Percentiles rank a stretch among this genome's conserved stretches.
phyloP scores from a whole-genome alignment of 2,329 filamentous ascomycete species.

The Fusarium sp. region DNA sequence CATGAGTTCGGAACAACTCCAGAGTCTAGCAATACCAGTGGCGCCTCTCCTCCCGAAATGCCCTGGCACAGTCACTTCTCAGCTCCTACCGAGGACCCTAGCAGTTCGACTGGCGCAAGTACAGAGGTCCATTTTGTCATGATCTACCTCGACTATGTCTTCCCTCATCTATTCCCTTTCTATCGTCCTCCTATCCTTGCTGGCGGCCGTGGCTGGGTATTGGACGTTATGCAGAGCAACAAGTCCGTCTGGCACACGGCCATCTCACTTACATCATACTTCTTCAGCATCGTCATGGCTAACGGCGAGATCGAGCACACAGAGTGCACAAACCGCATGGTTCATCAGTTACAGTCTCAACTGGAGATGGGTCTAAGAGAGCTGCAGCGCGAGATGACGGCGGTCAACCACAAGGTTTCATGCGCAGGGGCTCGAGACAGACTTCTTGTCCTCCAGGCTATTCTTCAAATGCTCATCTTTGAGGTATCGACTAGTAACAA shows the following conservation, averaged over 20 bases:
- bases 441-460: conserved; percentile 60
- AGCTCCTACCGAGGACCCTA: conserved; percentile 36
- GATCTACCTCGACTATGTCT: conserved; percentile 70
- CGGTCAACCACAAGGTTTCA: conserved; percentile 49
- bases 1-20: conserved; percentile 44
- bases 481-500: conserved; percentile 60
- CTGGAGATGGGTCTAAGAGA: conserved; percentile 58
- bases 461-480: conserved; percentile 65
- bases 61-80: conserved; percentile 50
- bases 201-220: conserved; percentile 70
- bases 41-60: conserved; percentile 48
- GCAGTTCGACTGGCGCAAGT: conserved; percentile 39
- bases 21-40: conserved; percentile 47
- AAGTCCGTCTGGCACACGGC: conserved; percentile 68
- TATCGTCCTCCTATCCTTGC: conserved; percentile 66
- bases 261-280: conserved; percentile 67
- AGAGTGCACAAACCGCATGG: conserved; percentile 51
- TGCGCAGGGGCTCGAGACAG: conserved; percentile 48
- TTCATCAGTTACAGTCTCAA: conserved; percentile 56
- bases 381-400: conserved; percentile 56
- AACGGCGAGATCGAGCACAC: conserved; percentile 49
- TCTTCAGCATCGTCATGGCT: conserved; percentile 61
- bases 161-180: conserved; percentile 72
- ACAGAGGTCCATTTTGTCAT: conserved; percentile 60
- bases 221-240: conserved; percentile 67